Evolutionary conservation across 2,329 filamentous ascomycete genomes (phyloP), one percentile per base, ranked within the genome.

Genomic region (Coniochaeta sp.): DNA sequence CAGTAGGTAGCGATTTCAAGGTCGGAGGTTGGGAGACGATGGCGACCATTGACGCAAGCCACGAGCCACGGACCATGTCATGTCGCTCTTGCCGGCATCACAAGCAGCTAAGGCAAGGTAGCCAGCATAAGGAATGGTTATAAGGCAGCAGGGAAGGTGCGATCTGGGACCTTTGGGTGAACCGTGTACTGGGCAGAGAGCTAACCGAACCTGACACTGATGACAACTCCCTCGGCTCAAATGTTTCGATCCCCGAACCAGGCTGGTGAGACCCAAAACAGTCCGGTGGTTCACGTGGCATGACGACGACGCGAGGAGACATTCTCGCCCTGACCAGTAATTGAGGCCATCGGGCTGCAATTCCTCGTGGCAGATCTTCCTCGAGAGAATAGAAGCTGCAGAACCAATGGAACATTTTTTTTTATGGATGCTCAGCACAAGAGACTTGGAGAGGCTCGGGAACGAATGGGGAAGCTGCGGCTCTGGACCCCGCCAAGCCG

Each of bases 231-330:
- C n/a, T n/a, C 19, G 11, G 14, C 22, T 26, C n/a, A 11, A 31
- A 28, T 31, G 24, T n/a, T 47, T 47, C 43, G 24, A 47, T 47
- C 16, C 19, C 43, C n/a, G 24, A 22, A 22, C 22, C 22, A 24
- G 43, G 43, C 38, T n/a, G 38, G 16, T n/a, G 17, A 19, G 38
- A 40, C 16, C 38, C 16, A n/a, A 19, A 4, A 2, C 5, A 40
- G 43, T 19, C 43, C 16, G 16, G 17, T 28, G 14, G 14, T 31
- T 52, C 47, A 52, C 47, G 47, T 52, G 47, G 22, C 47, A 52
- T 52, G 47, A 52, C 24, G 47, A 52, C 47, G 47, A 52, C 47
- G 47, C 47, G 47, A 52, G 47, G 47, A 52, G 47, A 52, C 47
- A 22, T 52, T 52, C 47, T 22, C 11, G 43, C 22, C 47, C 44